Conservation (phyloP, 139 green algal species). For the Eudorina sp. region DNA sequence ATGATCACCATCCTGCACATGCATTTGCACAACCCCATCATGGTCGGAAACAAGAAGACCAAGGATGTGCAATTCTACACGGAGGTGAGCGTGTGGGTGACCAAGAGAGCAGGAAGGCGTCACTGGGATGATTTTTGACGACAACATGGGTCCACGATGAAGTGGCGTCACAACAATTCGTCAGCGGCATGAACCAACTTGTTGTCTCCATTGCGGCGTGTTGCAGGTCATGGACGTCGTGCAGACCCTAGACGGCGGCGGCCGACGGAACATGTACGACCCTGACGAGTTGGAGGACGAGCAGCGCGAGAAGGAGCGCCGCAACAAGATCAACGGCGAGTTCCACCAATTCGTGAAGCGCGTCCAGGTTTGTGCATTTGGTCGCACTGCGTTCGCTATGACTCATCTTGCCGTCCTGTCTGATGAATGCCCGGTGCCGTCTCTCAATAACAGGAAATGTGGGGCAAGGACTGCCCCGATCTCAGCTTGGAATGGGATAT, state of each 20-base stretch:
- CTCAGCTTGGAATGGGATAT: constrained; percentile 98
- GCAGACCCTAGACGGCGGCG: constrained; percentile 91
- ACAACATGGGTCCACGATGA: no score
- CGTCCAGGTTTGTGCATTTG: constrained; percentile 59
- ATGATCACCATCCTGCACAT: constrained; percentile 99
- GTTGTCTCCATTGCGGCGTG: not conserved
- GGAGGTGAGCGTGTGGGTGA: no score
- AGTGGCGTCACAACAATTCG: no score
- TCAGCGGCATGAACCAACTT: no score
- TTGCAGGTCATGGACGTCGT: constrained; percentile 91
- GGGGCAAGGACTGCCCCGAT: constrained; percentile 71
- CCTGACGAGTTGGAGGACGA: constrained; percentile 99
- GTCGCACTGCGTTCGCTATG: not conserved
- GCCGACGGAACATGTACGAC: constrained; percentile 90
- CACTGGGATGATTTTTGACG: no score
- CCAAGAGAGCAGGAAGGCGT: no score
- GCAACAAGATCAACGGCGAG: constrained; percentile 94
- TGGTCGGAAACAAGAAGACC: constrained; percentile 99
- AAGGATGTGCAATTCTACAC: constrained; percentile 98
- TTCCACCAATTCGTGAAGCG: constrained; percentile 73
- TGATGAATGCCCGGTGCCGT: no score
- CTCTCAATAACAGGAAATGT: constrained; percentile 88
- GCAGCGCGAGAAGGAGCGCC: constrained; percentile 93
- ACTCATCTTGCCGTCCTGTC: not conserved
- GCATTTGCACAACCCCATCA: constrained; percentile 98